Evolutionary conservation across 2,329 filamentous ascomycete species (phyloP), one percentile per base, ranked within the genome.

Genomic region (Scopulariopsis brevicaulis): DNA sequence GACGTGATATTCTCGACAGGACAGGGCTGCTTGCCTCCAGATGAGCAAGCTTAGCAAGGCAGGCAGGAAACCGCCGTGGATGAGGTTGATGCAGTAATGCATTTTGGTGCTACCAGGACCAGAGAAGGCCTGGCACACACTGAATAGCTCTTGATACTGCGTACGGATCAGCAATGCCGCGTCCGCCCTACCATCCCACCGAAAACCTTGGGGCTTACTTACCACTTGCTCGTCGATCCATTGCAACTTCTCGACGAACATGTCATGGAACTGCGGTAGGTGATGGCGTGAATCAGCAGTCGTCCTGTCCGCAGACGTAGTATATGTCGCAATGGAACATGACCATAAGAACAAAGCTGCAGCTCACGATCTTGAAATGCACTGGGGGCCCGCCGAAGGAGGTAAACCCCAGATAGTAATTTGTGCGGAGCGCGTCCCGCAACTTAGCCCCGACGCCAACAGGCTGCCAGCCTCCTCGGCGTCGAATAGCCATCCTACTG

Each of bases 201-300:
- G 52, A 20, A n/a, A 28, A 22, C 12, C 7, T 14, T 50, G 10
- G 18, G n/a, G 10, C 24, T 14, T 51, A 37, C 63, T 61, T 67
- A 85, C 83, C 60, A 83, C 78, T 64, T 87, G 82, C 58, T 89
- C 84, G 67, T 88, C 83, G 32, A 89, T 77, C 86, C 86, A 90
- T 65, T 73, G 68, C 43, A 78, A 67, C 52, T 80, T 77, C 1
- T 77, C 73, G 0, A 88, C 83, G 64, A 87, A 90, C 51, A 79
- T 76, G 48, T 77, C 71, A 63, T 84, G 77, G 58, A 87, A 75
- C 75, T 77, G 32, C 10, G 25, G 40, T 46, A 48, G 37, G 7
- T 20, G 18, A 48, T 3, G 20, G n/a, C 10, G 22, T 48, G 11
- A 22, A 8, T 48, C 15, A 48, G 43, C 43, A 20, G 43, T 22